A percentile compares a stretch with the other conserved stretches of the same genome.
phyloP scores from a whole-genome alignment of 768 basidiomycete species.

The Suillus sp. region DNA sequence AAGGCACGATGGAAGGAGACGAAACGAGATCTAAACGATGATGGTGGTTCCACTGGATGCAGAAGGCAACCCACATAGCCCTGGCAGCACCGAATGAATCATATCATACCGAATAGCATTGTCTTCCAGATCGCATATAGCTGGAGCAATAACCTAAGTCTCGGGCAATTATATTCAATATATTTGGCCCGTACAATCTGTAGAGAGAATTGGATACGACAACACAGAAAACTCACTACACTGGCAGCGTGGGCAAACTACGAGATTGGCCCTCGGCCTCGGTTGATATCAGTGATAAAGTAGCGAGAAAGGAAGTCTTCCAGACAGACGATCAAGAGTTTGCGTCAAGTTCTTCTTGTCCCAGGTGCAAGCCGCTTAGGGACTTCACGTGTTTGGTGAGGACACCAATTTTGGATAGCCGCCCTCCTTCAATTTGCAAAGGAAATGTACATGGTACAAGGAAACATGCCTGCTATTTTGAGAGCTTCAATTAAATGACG shows the following conservation, averaged over 20 bases:
- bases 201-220: slow-evolving; percentile 49
- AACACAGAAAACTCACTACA: slow-evolving; percentile 50
- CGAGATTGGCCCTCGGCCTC: slow-evolving; percentile 37
- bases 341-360: not conserved
- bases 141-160: slow-evolving; percentile 36
- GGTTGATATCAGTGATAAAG: slow-evolving; percentile 32
- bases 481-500: not conserved
- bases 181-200: slow-evolving; percentile 50
- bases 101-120: slow-evolving; percentile 55
- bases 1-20: slow-evolving; percentile 13
- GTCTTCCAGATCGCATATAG: slow-evolving; percentile 63
- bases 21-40: slow-evolving; percentile 58
- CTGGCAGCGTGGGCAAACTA: slow-evolving; percentile 66
- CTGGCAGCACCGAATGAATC: slow-evolving; percentile 71
- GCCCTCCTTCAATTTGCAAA: not conserved
- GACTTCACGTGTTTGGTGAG: not conserved
- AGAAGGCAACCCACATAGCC: slow-evolving; percentile 69
- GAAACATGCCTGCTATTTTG: not conserved
- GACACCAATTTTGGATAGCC: not conserved
- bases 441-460: not conserved
- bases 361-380: not conserved
- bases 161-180: not conserved
- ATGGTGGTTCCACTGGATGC: slow-evolving; percentile 64
- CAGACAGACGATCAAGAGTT: not conserved
- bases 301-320: slow-evolving; percentile 11